phyloP scores from a whole-genome alignment of 2,329 filamentous ascomycete species.

The Domatiomyces globalis region DNA sequence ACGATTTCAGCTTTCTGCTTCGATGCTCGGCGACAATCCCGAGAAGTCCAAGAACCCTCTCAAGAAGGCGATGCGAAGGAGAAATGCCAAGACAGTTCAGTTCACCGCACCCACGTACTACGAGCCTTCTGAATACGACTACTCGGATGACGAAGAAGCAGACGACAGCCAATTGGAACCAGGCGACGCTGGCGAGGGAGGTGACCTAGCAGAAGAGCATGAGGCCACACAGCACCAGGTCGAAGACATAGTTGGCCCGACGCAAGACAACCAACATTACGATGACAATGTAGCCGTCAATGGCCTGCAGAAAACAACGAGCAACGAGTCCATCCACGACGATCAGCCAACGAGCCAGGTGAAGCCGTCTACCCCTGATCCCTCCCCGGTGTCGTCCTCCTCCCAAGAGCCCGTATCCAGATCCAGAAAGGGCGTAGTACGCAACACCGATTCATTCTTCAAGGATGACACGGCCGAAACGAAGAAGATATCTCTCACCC shows the following conservation, averaged over 20 bases:
- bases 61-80: constrained; percentile 67
- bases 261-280: constrained; percentile 25
- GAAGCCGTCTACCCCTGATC: constrained; percentile 11
- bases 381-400: constrained; percentile 20
- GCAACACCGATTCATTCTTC: constrained; percentile 94
- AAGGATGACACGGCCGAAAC: constrained; percentile 91
- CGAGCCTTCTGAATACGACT: constrained; percentile 75
- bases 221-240: constrained; percentile 21
- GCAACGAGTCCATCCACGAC: constrained; percentile 15
- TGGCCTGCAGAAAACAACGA: constrained; percentile 12
- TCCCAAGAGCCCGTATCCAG: constrained; percentile 37
- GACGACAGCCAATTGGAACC: constrained; percentile 28
- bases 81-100: constrained; percentile 72
- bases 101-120: constrained; percentile 77
- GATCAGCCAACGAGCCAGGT: constrained; percentile 19
- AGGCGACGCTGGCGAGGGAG: constrained; percentile 3
- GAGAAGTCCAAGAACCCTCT: constrained; percentile 73
- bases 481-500: constrained; percentile 92
- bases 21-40: constrained; percentile 56
- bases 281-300: constrained; percentile 21
- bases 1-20: constrained; percentile 45
- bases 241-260: constrained; percentile 23
- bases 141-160: constrained; percentile 57
- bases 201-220: constrained; percentile 32
- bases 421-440: constrained; percentile 70